Evolutionary conservation across 2,329 filamentous ascomycete genomes (phyloP), one percentile per base, ranked within the genome.

Genomic region (Bimuria novae-zelandiae): DNA sequence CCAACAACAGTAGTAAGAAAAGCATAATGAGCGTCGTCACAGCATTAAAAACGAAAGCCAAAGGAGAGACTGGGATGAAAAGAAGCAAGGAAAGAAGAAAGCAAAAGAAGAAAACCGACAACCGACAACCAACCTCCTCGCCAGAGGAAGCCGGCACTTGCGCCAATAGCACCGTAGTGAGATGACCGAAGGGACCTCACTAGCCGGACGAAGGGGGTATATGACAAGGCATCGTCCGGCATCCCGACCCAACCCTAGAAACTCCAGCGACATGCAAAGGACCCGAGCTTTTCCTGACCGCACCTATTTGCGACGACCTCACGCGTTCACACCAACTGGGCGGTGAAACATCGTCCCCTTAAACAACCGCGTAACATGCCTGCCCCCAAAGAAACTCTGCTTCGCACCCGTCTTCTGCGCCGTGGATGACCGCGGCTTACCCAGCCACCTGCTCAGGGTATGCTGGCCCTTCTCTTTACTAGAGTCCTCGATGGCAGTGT

Each of bases 281-380:
- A 56, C 52, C 54, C 42, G 55, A 51, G 55, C 53, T 51, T 43
- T 21, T 46, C 32, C 43, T 36, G 16, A 32, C 1, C 7, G 17
- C 25, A 11, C 11, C 12, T 21, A 7, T 32, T 8, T 17, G 16
- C n/a, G 8, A 17, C 41, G 29, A 7, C 10, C 10, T 29, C 29
- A 44, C 17, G 27, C 41, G 4, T 27, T 17, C 17, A 21, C 37
- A 25, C 22, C 37, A 16, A 41, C 14, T 7, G 27, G 4, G 11
- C 41, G 41, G 27, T 44, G 61, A 49, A 74, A 69, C 42, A 68
- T 59, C 7, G 60, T 59, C 14, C 57, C 59, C 43, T 69, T 58
- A 49, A 74, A 55, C 39, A 75, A 69, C 45, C 68, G 60, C 57
- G 66, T 70, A 59, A 75, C 67, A 55, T 73, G 71, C 45, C 73